Percentiles rank a stretch among this genome's conserved stretches.
Conservation (phyloP, 768 basidiomycete species). For the Crepidotus variabilis region DNA sequence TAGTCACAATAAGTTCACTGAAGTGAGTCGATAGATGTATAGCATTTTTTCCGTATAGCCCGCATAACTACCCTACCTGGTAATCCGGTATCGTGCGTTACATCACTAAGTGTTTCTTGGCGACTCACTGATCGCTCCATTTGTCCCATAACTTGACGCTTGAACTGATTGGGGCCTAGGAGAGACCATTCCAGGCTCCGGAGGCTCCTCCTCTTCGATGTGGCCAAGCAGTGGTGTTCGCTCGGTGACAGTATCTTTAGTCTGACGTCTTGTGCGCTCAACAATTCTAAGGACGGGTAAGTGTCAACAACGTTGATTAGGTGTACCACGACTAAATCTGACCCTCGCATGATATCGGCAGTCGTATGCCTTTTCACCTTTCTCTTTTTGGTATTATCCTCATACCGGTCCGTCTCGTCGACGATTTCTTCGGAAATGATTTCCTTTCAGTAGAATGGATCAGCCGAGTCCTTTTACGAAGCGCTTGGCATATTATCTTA, state of each 20-base stretch:
- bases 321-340: constrained; percentile 12
- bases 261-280: constrained; percentile 12
- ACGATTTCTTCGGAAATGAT: constrained; percentile 96
- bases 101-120: constrained; percentile 9
- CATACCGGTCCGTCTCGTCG: constrained; percentile 89
- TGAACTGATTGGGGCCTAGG: background rate
- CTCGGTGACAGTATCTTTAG: constrained; percentile 24
- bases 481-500: background rate
- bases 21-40: background rate
- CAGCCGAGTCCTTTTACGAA: background rate
- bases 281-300: constrained; percentile 12
- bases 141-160: constrained; percentile 7
- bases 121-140: constrained; percentile 14
- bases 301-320: background rate
- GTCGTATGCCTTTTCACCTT: constrained; percentile 69
- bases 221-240: constrained; percentile 30
- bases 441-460: constrained; percentile 65
- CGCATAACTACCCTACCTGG: constrained; percentile 11
- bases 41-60: background rate
- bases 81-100: background rate
- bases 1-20: background rate
- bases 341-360: constrained; percentile 79
- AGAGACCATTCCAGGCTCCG: background rate
- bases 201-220: constrained; percentile 4
- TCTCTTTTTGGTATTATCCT: constrained; percentile 80